A percentile compares a stretch with the other conserved stretches of the same genome.
phyloP scores from a whole-genome alignment of 2,329 filamentous ascomycete species.

The Diplodia intermedia region DNA sequence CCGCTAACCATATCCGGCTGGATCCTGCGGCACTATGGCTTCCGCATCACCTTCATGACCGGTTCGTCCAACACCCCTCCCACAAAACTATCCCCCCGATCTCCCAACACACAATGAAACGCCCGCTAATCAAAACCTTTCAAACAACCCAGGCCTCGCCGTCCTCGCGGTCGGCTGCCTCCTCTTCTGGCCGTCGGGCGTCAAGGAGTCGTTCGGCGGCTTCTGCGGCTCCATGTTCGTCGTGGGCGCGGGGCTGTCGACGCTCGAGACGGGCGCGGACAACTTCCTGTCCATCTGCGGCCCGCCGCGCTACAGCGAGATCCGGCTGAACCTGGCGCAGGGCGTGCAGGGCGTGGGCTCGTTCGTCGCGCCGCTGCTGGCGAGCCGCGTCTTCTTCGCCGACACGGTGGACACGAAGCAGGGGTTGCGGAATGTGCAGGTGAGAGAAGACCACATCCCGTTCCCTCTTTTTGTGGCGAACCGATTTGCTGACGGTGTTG shows the following conservation, averaged over 20 bases:
- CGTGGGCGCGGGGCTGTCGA: constrained; percentile 65
- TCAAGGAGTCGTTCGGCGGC: constrained; percentile 67
- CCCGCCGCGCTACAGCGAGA: constrained; percentile 65
- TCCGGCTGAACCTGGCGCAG: constrained; percentile 66
- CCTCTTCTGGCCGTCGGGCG: constrained; percentile 65
- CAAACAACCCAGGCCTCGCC: constrained; percentile 9
- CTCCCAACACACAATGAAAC: neutral
- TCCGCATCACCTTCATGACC: constrained; percentile 31
- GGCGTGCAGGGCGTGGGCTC: constrained; percentile 68
- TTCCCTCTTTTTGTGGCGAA: too few relatives aligned
- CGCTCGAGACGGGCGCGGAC: constrained; percentile 66
- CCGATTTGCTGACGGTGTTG: neutral
- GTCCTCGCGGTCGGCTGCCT: constrained; percentile 66
- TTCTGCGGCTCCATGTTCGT: constrained; percentile 69
- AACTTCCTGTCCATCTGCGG: constrained; percentile 69
- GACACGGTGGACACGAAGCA: constrained; percentile 47
- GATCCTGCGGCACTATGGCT: constrained; percentile 22
- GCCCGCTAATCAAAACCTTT: neutral
- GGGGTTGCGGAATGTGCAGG: constrained; percentile 53
- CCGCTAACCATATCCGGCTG: constrained; percentile 48
- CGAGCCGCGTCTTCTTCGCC: constrained; percentile 63
- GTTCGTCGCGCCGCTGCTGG: constrained; percentile 65
- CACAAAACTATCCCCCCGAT: neutral
- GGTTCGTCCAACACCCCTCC: constrained; percentile 1
- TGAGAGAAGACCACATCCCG: neutral